Conservation (phyloP, 2,329 filamentous ascomycete genomes). For the Leptodontidium sp. region DNA sequence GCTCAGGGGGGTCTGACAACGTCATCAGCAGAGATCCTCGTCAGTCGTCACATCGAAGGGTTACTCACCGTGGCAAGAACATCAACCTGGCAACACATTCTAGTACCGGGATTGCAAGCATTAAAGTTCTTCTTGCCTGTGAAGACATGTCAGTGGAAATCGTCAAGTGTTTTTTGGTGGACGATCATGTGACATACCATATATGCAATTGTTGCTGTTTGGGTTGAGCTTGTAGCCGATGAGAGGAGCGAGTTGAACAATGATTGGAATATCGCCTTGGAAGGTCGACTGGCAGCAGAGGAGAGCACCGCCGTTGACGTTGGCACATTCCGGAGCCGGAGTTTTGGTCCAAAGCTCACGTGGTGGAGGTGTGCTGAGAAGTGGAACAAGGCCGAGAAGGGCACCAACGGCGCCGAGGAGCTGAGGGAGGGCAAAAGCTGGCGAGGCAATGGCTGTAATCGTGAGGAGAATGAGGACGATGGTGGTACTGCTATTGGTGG, state of each 20-base stretch:
- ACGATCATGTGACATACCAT: slow-evolving; percentile 24
- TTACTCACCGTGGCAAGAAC: slow-evolving; percentile 27
- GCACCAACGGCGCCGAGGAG: slow-evolving; percentile 18
- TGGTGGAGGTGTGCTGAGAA: slow-evolving; percentile 28
- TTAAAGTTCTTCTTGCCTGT: slow-evolving; percentile 16
- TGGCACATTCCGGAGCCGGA: slow-evolving; percentile 30
- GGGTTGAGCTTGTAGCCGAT: slow-evolving; percentile 30
- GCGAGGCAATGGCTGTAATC: background rate
- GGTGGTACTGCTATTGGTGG: background rate
- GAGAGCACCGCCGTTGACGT: slow-evolving; percentile 31
- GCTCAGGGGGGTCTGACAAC: slow-evolving; percentile 16
- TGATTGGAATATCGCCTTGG: slow-evolving; percentile 34
- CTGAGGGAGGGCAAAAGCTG: slow-evolving; percentile 9
- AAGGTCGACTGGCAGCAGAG: slow-evolving; percentile 33
- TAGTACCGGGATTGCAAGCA: slow-evolving; percentile 25
- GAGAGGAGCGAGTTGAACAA: slow-evolving; percentile 27
- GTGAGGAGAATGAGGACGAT: background rate
- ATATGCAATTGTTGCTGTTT: slow-evolving; percentile 37
- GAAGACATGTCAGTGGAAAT: background rate
- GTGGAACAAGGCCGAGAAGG: slow-evolving; percentile 19
- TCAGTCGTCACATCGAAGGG: background rate
- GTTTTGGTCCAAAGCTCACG: slow-evolving; percentile 25
- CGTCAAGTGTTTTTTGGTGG: too few relatives aligned
- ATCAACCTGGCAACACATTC: slow-evolving; percentile 35
- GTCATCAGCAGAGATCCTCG: background rate